These are phyloP conservation scores for Rhexocercosporidium sp. DNA, from an alignment of 2,329 filamentous ascomycete species.

Conservation along the genomic window DNA sequence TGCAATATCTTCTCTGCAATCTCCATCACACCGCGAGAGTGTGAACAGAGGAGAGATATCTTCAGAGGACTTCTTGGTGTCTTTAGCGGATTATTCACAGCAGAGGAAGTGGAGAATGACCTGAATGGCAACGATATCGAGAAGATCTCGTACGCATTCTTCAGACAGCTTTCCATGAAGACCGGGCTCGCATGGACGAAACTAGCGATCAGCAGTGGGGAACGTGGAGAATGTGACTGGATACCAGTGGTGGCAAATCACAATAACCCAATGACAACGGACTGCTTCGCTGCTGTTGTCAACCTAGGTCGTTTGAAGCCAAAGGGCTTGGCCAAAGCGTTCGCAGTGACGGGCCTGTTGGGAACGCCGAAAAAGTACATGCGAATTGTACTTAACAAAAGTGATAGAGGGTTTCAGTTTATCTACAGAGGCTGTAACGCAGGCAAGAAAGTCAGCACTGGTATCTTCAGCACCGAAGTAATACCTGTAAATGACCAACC, in stretches of 20 bases:
- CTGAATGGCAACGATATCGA: slow-evolving; percentile 33
- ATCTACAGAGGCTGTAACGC: slow-evolving; percentile 33
- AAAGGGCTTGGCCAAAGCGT: slow-evolving; percentile 29
- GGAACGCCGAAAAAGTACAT: slow-evolving; percentile 37
- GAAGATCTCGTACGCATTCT: slow-evolving; percentile 39
- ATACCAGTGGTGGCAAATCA: slow-evolving; percentile 37
- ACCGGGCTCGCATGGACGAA: slow-evolving; percentile 39
- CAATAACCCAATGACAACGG: slow-evolving; percentile 34
- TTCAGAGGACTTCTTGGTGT: slow-evolving; percentile 40
- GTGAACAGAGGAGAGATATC: slow-evolving; percentile 28
- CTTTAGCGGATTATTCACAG: slow-evolving; percentile 38
- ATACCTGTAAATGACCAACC: slow-evolving; percentile 21
- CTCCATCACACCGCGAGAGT: slow-evolving; percentile 37
- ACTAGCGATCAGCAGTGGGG: slow-evolving; percentile 38
- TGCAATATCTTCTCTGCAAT: slow-evolving; percentile 45
- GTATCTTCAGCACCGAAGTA: slow-evolving; percentile 22
- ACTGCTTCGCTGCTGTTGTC: slow-evolving; percentile 39
- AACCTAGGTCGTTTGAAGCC: slow-evolving; percentile 33
- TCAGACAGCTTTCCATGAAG: slow-evolving; percentile 37
- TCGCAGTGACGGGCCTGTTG: slow-evolving; percentile 30
- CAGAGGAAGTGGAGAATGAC: slow-evolving; percentile 32
- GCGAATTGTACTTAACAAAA: slow-evolving; percentile 33
- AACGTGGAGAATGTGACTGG: slow-evolving; percentile 38
- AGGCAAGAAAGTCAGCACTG: slow-evolving; percentile 26
- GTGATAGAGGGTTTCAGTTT: slow-evolving; percentile 32